A percentile compares a stretch with the other conserved stretches of the same genome.
These are phyloP conservation scores for Zizania palustris DNA, from an alignment of 202 grass and related monocot genomes.

Conservation along the genomic window DNA sequence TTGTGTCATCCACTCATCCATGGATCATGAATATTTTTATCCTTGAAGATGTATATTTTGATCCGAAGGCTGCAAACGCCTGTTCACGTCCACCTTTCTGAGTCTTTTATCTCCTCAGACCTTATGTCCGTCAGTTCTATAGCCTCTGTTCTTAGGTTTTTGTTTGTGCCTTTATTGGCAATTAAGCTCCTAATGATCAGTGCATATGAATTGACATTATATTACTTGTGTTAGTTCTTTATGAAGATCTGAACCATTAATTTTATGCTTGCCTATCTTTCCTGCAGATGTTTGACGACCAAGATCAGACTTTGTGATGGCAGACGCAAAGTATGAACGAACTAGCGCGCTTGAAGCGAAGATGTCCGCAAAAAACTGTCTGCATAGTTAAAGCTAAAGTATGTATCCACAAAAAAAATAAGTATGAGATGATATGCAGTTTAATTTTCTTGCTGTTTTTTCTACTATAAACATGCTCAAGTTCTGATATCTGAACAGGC, in stretches of 20 bases:
- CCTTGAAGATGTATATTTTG: neutral
- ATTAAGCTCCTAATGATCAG: neutral
- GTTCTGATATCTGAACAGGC: neutral
- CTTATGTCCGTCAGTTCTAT: neutral
- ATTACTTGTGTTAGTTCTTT: neutral
- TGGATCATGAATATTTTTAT: too few relatives aligned
- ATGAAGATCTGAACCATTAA: conserved; percentile 16
- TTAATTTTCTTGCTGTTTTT: too few relatives aligned
- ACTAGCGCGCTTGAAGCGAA: conserved; percentile 13
- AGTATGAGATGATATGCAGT: too few relatives aligned
- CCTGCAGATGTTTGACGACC: conserved; percentile 77
- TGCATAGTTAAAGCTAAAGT: too few relatives aligned
- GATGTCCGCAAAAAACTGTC: neutral
- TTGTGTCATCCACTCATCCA: neutral
- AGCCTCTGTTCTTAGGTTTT: neutral
- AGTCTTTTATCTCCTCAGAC: neutral
- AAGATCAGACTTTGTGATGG: conserved; percentile 72
- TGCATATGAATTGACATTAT: neutral
- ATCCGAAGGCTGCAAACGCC: neutral
- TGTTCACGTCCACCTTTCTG: neutral
- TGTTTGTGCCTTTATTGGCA: neutral
- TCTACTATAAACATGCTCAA: too few relatives aligned
- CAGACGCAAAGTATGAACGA: conserved; percentile 62
- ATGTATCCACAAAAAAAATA: too few relatives aligned
- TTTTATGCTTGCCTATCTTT: neutral